Base-by-base conservation (phyloP, 805 yeast genomes). In the Wickerhamomyces xylosicus region DNA sequence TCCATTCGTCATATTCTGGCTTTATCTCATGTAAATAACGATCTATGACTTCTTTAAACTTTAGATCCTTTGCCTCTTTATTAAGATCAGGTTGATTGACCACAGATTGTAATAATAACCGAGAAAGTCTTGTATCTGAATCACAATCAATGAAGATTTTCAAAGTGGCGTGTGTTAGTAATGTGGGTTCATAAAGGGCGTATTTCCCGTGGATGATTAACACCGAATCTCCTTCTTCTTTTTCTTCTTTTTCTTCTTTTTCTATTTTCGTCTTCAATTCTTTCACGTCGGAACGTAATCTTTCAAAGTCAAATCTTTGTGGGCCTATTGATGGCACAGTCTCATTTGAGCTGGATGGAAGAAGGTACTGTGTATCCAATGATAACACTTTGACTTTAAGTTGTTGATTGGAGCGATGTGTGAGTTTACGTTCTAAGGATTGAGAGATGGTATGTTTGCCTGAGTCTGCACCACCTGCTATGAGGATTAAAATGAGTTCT, bases 81-180 rank as follows among this genome's bases (percentile, higher is more conserved):
- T 44, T 3, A 11, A 25, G n/a, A 25, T 9, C 14, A 11, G 29
- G 13, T 4, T 4, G 5, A 4, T 11, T 25, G 14, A 58, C 37
- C 18, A 62, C 68, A 28, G 45, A 55, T 11, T 47, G 39, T 10
- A 42, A 62, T 35, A 85, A 79, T 82, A 92, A 76, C 46, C 95
- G 71, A n/a, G 85, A 78, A 32, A 89, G 62, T 39, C 96, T 62
- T 5, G 82, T 76, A 57, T 89, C 97, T 1, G 90, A 77, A 58
- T 89, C 97, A 44, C 86, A 72, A 47, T 85, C 92, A 14, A 89
- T 67, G 49, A 80, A 89, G 2, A 89, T 74, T 52, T 76, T 80
- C 46, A 87, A 64, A 1, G 74, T 66, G 0, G 89, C 78, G 51
- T 70, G 44, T 10, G 63, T 62, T 28, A 83, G 59, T 10, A 89